Base-by-base conservation (phyloP, 495 filamentous ascomycete genomes). In the Haplographium delicatum region DNA sequence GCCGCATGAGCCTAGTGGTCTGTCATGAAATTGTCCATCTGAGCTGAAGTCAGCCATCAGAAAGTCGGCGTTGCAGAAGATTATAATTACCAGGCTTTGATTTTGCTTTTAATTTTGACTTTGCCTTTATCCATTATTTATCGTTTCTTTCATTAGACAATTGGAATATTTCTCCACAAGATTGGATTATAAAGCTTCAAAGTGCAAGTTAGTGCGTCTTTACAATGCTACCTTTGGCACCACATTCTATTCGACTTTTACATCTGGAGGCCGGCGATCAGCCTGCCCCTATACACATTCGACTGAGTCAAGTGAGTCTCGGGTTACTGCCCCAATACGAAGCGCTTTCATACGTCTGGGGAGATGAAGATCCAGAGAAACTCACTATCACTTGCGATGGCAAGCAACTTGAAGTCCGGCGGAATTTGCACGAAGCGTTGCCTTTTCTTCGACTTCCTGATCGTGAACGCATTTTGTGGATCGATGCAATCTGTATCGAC, bases 401-500 rank as follows among this genome's bases (percentile, higher is more conserved):
- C 5, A 4, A 4, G 33, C 5, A 11, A 5, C 18, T 35, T 11
- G 13, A 11, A 4, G 33, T 35, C 5, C 13, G 13, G 5, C 4
- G 11, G 33, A 35, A 35, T 16, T 16, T 35, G 13, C 18, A 35
- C 13, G 33, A 35, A n/a, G 33, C 33, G 4, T 16, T 35, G 5
- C 4, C 4, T n/a, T 35, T n/a, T n/a, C 33, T 35, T n/a, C 33
- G 33, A 4, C 33, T 5, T n/a, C 33, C 33, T 35, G 33, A 35
- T 13, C 4, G 18, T 11, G 33, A 35, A n/a, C 33, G 33, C 4
- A n/a, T 35, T 35, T n/a, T 35, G 33, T 35, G 33, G 33, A 35
- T 35, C 18, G 33, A 35, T 35, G 33, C 33, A 35, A 35, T 35
- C n/a, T n/a, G n/a, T n/a, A n/a, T n/a, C n/a, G n/a, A n/a, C n/a